Evolutionary conservation across 495 filamentous ascomycete genomes (phyloP), one percentile per base, ranked within the genome.

Genomic region (Chaetomium tenue): DNA sequence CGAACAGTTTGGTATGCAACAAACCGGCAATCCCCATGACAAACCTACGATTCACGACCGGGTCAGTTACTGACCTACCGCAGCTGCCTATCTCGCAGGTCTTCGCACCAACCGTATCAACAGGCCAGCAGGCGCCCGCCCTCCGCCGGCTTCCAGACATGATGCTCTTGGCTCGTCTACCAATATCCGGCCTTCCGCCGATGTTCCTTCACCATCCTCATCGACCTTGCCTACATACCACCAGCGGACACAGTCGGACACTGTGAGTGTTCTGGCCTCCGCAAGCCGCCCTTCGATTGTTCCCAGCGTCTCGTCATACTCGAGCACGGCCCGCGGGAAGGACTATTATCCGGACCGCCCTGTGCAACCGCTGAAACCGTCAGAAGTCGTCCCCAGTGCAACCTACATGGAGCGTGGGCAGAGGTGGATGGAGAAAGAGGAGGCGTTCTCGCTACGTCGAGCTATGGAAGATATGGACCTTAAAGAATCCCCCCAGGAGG

Each of bases 371-470:
- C 37, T 80, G 58, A 80, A 76, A 56, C 78, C 83, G 5, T 78
- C 78, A 2, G 79, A 82, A 37, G 75, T 85, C 13, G 80, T 84
- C 5, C 83, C 86, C 13, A 85, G 77, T 47, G 81, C 84, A 23
- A 83, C 82, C 3, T 97, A 96, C 76, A 87, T 87, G 22, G 92
- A 96, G 78, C 88, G 84, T 60, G 88, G 87, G 16, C 86, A 89
- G 69, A 82, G 92, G 60, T 91, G 89, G 82, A 89, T 93, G 80
- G 92, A 97, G 74, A 90, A 88, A 71, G 89, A 93, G 71, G 91
- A 97, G 72, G 89, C 90, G 1, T 80, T 85, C 26, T 88, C 89
- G 8, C 72, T 96, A 51, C 85, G 91, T 8, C 84, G 89, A 72
- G 92, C 92, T 16, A 83, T 97, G 77, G 86, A 92, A 63, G 88